Base-by-base conservation (phyloP, 441 rosid species). In the Melastoma candidum region DNA sequence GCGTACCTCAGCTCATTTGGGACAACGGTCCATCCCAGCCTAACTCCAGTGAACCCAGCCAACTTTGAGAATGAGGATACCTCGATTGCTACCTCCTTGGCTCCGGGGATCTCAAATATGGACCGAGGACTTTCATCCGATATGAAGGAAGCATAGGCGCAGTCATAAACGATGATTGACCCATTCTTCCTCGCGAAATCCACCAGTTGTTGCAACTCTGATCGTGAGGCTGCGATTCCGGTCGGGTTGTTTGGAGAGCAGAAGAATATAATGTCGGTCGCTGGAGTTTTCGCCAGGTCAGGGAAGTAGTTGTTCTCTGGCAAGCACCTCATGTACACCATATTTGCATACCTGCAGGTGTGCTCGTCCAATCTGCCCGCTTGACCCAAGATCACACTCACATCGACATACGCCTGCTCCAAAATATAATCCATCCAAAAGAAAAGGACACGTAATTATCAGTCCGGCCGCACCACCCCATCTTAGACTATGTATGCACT, bases 171-270 rank as follows among this genome's bases (percentile, higher is more conserved):
- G 55, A 64, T 64, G 48, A 64, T 64, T 0, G 73, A 68, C 12
- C 73, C 73, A 36, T 68, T 68, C 0, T 13, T 52, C 52, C 50
- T 60, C 9, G 73, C 69, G 1, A 68, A 68, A 2, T 56, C 63
- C 39, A 68, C 63, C 1, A 68, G 63, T 4, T 45, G 51, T 58
- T 64, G 51, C 3, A 68, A 44, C 27, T 68, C 68, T 1, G 26
- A 14, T 44, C 66, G 53, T 12, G 73, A 26, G 0, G 69, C 73
- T 0, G 73, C 69, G 0, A 63, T 24, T 1, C 69, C 69, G 1
- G 73, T 68, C 3, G 73, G 73, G 53, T 68, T 68, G 62, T 64
- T 68, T 24, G 73, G 73, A 44, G 69, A 68, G 53, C 73, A 68
- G 52, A 63, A 60, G 73, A 68, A 68, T 56, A 68, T 68, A 55